Evolutionary conservation across 805 yeast species (phyloP), one percentile per base, ranked within the genome.

Genomic region (Candida caryicola): DNA sequence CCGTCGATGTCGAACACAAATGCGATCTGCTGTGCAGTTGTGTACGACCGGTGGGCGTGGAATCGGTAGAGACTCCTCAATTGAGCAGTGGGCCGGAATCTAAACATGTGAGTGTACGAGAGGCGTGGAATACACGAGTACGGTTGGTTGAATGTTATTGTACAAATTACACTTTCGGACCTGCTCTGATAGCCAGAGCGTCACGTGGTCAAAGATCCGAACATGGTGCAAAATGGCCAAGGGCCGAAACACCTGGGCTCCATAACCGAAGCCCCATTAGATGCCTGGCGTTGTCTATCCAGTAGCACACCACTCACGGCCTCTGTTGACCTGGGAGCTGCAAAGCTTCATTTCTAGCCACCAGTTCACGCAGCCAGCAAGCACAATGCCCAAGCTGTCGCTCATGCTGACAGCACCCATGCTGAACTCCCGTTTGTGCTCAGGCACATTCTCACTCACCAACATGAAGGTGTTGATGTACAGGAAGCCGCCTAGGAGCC

Each of bases 401-500:
- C 95, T 82, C 40, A 87, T 76, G 0, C 93, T 85, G 1, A 85
- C 91, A 4, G 90, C 76, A 3, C 95, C 95, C 67, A 88, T 70
- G 0, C 89, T 79, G 59, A 88, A 82, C 39, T 69, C 74, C 30
- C 73, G 49, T 37, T 50, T 48, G 0, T 69, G 56, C 2, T 74
- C 64, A 0, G 74, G 64, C 5, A 63, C 57, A 17, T 61, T 58
- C 42, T 87, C 95, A 26, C 83, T 73, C 1, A 90, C 90, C 12
- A 77, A 68, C 70, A 84, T 68, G 53, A 86, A 91, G 0, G 97
- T 90, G 55, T 91, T 90, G 37, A 88, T 93, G 56, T 91, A 91
- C 13, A 91, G 79, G 2, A 85, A 76, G 1, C 99, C 98, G 1
- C 98, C 99, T 8, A 91, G 69, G 15, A 93, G 69, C 0, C 98